Evolutionary conservation across 805 yeast genomes (phyloP).

Genomic region (Maudiozyma turicensis): DNA sequence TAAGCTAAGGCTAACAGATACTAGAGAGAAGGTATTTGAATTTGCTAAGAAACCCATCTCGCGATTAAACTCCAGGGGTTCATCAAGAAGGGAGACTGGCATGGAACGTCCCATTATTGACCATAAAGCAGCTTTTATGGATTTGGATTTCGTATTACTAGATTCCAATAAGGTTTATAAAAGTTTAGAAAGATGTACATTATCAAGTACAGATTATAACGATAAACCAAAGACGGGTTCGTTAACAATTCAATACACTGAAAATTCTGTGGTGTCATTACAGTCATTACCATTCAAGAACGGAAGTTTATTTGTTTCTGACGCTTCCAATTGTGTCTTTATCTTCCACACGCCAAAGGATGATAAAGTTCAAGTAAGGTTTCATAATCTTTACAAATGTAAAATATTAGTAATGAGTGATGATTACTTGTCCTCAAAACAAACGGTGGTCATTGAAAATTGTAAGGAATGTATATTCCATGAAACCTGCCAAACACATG

Average conservation of each 20-base stretch:
- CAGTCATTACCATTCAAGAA: slow-evolving; percentile 10
- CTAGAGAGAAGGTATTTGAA: neutral
- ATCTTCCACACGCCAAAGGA: slow-evolving; percentile 7
- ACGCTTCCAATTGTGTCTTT: slow-evolving; percentile 11
- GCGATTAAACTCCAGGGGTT: neutral
- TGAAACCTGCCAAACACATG: slow-evolving; percentile 4
- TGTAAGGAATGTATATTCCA: slow-evolving; percentile 17
- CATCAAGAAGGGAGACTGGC: neutral
- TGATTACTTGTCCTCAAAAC: slow-evolving; percentile 4
- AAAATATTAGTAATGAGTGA: slow-evolving; percentile 9
- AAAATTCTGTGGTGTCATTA: slow-evolving; percentile 9
- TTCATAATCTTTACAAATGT: slow-evolving; percentile 17
- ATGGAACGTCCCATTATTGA: neutral
- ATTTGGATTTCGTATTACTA: slow-evolving; percentile 2
- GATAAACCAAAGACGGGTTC: slow-evolving; percentile 9
- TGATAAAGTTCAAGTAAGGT: slow-evolving; percentile 19
- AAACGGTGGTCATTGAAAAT: slow-evolving; percentile 21
- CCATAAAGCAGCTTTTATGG: neutral
- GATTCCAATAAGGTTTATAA: slow-evolving; percentile 4
- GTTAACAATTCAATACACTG: slow-evolving; percentile 10
- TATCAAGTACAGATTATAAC: neutral
- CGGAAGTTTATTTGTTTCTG: slow-evolving; percentile 20
- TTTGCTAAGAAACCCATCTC: neutral
- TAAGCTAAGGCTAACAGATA: neutral
- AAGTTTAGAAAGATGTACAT: slow-evolving; percentile 9